Conservation (phyloP, 2,329 filamentous ascomycete genomes). For the Phialophora expanda region DNA sequence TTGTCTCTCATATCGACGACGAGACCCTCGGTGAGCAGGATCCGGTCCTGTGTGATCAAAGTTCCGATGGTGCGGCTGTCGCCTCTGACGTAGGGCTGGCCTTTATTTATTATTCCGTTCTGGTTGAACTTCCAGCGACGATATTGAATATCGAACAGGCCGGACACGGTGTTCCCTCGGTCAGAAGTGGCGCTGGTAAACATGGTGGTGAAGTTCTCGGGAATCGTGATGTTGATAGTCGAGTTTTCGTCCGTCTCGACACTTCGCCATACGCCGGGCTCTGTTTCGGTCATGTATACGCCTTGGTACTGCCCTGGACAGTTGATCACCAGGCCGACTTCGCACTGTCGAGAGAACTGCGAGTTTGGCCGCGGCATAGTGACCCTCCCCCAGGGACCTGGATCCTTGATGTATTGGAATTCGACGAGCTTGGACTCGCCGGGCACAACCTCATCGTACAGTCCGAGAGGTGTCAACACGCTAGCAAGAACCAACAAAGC, state of each 20-base stretch:
- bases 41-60: constrained; percentile 44
- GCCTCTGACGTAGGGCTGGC: constrained; percentile 42
- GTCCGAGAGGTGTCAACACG: constrained; percentile 20
- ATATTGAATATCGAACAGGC: constrained; percentile 52
- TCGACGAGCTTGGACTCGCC: constrained; percentile 16
- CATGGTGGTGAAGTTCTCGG: constrained; percentile 23
- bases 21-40: constrained; percentile 46
- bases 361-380: constrained; percentile 23
- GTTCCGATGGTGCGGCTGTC: constrained; percentile 42
- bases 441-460: constrained; percentile 18
- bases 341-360: constrained; percentile 21
- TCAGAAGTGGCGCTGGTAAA: constrained; percentile 24
- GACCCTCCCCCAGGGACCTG: constrained; percentile 19
- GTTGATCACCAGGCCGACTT: constrained; percentile 21
- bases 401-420: constrained; percentile 24
- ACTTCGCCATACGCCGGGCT: constrained; percentile 12
- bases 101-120: constrained; percentile 42
- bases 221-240: constrained; percentile 22
- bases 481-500: constrained; percentile 21
- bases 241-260: constrained; percentile 22
- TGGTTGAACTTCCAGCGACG: constrained; percentile 39
- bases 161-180: constrained; percentile 45
- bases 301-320: constrained; percentile 28
- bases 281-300: constrained; percentile 28
- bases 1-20: constrained; percentile 44